A percentile compares a stretch with the other conserved stretches of the same genome.
Conservation (phyloP, 148 eudicot genomes). For the Diospyros kaki region DNA sequence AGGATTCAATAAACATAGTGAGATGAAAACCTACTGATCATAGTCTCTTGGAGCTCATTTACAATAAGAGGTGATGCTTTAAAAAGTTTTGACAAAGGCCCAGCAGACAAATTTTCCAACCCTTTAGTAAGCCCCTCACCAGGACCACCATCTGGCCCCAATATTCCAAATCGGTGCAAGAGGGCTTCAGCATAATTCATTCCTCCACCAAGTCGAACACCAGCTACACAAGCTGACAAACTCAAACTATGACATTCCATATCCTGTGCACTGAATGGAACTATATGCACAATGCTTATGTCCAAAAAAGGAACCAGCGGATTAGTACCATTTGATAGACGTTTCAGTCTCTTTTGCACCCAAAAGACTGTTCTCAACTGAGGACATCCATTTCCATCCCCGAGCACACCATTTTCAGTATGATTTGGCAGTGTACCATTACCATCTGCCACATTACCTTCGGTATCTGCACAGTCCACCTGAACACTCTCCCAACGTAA, state of each 20-base stretch:
- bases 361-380: slow-evolving; percentile 82
- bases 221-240: slow-evolving; percentile 78
- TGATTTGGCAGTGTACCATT: slow-evolving; percentile 24
- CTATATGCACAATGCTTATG: slow-evolving; percentile 57
- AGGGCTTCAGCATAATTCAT: slow-evolving; percentile 82
- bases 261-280: slow-evolving; percentile 69
- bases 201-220: slow-evolving; percentile 92
- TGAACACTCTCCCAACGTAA: slow-evolving; percentile 71
- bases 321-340: slow-evolving; percentile 25
- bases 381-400: slow-evolving; percentile 34
- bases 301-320: slow-evolving; percentile 59
- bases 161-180: slow-evolving; percentile 82
- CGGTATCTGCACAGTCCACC: slow-evolving; percentile 71
- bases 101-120: slow-evolving; percentile 55
- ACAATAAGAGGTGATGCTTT: slow-evolving; percentile 56
- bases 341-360: slow-evolving; percentile 57
- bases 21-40: slow-evolving; percentile 11
- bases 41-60: slow-evolving; percentile 43
- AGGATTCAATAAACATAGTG: not conserved
- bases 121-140: slow-evolving; percentile 86
- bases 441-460: slow-evolving; percentile 24
- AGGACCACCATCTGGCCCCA: slow-evolving; percentile 91
- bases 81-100: slow-evolving; percentile 79
- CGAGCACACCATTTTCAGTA: slow-evolving; percentile 27
- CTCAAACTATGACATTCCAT: slow-evolving; percentile 79